Base-by-base conservation (phyloP, 1,284 basidiomycete species). In the Puccinia polysora region DNA sequence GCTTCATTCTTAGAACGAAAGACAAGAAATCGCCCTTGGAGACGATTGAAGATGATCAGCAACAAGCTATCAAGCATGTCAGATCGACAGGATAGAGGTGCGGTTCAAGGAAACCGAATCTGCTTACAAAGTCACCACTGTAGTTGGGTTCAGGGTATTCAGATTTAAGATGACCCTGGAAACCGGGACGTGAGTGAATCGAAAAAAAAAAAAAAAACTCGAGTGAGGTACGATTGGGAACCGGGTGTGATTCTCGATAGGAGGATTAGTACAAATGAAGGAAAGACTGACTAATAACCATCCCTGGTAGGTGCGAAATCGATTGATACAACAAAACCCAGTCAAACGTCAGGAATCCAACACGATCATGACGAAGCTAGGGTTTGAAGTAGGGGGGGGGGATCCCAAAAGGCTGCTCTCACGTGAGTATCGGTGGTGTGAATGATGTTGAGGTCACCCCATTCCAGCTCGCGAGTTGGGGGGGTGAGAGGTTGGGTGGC, bases 381-480 rank as follows among this genome's bases (percentile, higher is more conserved):
- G n/a, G n/a, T 10, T 10, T 45, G n/a, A 25, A 65, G 15, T 25
- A 14, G 20, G 34, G 23, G 20, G 40, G 23, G 12, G 25, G 30
- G 18, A 59, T 36, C n/a, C 18, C 8, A 58, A 58, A 58, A 14
- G 30, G 55, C 2, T 43, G 10, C 45, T 38, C 76, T 75, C 68
- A 79, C 89, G 80, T 91, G 89, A 52, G 84, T 87, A 78, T 91
- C 89, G 0, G 89, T 91, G 25, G 89, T 90, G 78, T 89, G 88
- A 62, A 91, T 82, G 76, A 89, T 82, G 76, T 90, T 90, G 52
- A 91, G 81, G 76, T 90, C 87, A 38, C 87, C 85, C 88, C 88
- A 90, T 62, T 84, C 83, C 40, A 91, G 83, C 40, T 85, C 84
- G 32, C 76, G 74, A 30, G 65, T 72, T 4, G 77, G 77, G 8